Base-by-base conservation (phyloP, 2,329 filamentous ascomycete species). In the Fusarium mexicanum region DNA sequence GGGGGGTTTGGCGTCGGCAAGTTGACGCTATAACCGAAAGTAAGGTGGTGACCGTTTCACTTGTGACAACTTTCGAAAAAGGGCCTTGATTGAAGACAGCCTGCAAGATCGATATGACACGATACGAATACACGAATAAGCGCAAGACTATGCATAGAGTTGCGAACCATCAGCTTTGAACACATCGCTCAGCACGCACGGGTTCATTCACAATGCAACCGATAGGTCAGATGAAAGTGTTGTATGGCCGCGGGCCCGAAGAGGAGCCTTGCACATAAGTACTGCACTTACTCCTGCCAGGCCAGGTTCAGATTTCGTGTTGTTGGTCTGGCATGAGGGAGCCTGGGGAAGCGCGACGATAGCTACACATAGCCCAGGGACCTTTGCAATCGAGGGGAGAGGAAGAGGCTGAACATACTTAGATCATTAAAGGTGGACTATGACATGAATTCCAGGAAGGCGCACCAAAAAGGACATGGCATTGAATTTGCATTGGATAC, bases 401-500 rank as follows among this genome's bases (percentile, higher is more conserved):
- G 41, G 17, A 53, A 17, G 26, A 38, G 54, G 8, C 22, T 12
- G 53, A 50, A 44, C 7, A 22, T 31, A 38, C 40, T 53, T 20
- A 11, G 22, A 61, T 29, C 31, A 58, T 44, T 11, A 29, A 46
- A 57, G 50, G 55, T 29, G 29, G 38, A 41, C 16, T 17, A 48
- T 61, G 64, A 18, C 44, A 60, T 35, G 60, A 58, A 44, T 43
- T 24, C 43, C 50, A 72, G 26, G 59, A 53, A 53, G 48, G 65
- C 48, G 64, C 61, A 62, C 48, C 55, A 55, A 61, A 62, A 67
- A 24, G 61, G 57, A 40, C 43, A 57, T 24, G 59, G 65, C 24
- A 69, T 64, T 73, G 46, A 61, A 70, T 75, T 74, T 71, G 64
- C 64, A 75, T 75, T 74, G 72, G 72, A 64, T 67, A 75, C 29